Percentiles rank a stretch among this genome's conserved stretches.
Evolutionary conservation across 768 basidiomycete genomes (phyloP).

Genomic region (Chalciporus sphaerocephalus): DNA sequence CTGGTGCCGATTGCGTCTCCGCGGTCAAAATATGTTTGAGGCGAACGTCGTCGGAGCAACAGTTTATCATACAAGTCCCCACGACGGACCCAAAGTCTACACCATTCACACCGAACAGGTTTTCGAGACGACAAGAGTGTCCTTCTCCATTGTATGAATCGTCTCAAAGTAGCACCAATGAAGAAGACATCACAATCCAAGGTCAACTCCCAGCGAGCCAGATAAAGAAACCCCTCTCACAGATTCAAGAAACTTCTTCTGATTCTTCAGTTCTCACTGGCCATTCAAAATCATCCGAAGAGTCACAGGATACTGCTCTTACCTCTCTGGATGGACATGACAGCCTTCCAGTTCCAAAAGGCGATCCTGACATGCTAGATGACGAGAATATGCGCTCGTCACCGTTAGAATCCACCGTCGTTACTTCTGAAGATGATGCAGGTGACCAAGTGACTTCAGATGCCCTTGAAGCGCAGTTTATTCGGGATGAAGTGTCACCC

Average conservation of each 20-base stretch:
- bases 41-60: conserved; percentile 54
- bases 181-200: conserved; percentile 62
- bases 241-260: conserved; percentile 43
- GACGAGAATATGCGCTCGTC: conserved; percentile 32
- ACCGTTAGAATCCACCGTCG: conserved; percentile 33
- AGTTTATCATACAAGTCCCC: conserved; percentile 65
- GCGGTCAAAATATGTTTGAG: conserved; percentile 80
- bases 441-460: conserved; percentile 31
- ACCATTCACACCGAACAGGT: conserved; percentile 46
- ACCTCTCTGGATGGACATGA: conserved; percentile 48
- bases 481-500: conserved; percentile 48
- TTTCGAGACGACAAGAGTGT: conserved; percentile 38
- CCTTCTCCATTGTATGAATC: conserved; percentile 35
- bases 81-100: conserved; percentile 41
- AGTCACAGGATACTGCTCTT: conserved; percentile 46
- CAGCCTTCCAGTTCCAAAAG: conserved; percentile 28
- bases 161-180: conserved; percentile 41
- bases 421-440: conserved; percentile 51
- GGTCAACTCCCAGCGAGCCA: conserved; percentile 36
- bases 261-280: conserved; percentile 43
- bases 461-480: conserved; percentile 50
- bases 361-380: conserved; percentile 26
- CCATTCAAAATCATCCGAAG: conserved; percentile 42
- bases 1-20: conserved; percentile 83
- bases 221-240: conserved; percentile 10